phyloP scores from a whole-genome alignment of 1,139 yeast genomes.

The Pichia norvegensis region DNA sequence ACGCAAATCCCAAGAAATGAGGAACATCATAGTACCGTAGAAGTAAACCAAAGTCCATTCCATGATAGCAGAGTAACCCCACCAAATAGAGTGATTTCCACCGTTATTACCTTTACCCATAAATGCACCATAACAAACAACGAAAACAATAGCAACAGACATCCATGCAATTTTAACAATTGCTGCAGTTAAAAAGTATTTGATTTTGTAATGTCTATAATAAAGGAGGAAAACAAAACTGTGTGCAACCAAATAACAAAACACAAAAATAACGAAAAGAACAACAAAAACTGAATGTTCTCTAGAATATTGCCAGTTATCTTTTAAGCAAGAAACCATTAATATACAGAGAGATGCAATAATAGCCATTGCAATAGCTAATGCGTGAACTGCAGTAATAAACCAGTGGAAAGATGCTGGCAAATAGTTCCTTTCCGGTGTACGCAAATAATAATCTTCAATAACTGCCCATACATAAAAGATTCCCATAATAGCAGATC shows the following conservation, averaged over 20 bases:
- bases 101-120: conserved; percentile 32
- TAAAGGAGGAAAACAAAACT: conserved; percentile 54
- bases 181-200: conserved; percentile 42
- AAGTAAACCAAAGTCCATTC: conserved; percentile 85
- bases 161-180: conserved; percentile 59
- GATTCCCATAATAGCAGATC: conserved; percentile 71
- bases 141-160: conserved; percentile 58
- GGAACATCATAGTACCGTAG: conserved; percentile 63
- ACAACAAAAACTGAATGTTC: conserved; percentile 69
- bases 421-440: conserved; percentile 36
- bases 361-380: conserved; percentile 45
- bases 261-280: conserved; percentile 64
- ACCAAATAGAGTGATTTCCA: conserved; percentile 19
- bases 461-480: conserved; percentile 61
- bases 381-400: conserved; percentile 43
- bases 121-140: conserved; percentile 56
- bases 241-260: conserved; percentile 55
- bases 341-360: conserved; percentile 74
- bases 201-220: conserved; percentile 34
- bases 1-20: conserved; percentile 59
- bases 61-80: conserved; percentile 49
- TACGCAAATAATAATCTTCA: conserved; percentile 52
- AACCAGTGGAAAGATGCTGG: conserved; percentile 44
- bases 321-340: conserved; percentile 65
- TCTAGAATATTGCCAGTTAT: conserved; percentile 44